Evolutionary conservation across 2,329 filamentous ascomycete genomes (phyloP).

Genomic region (Penicillium thymicola): DNA sequence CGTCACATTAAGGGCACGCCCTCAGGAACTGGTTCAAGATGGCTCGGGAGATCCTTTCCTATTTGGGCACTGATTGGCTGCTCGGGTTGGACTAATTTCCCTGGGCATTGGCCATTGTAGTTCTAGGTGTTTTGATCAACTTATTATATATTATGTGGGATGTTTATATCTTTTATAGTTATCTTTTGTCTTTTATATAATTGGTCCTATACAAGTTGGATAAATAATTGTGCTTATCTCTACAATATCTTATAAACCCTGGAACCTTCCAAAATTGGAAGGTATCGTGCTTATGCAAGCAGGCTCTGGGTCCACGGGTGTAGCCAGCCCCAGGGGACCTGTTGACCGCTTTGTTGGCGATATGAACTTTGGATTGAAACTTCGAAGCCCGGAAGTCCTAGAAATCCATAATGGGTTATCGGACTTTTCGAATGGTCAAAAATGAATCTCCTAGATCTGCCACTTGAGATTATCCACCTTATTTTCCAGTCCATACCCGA

Average conservation of each 20-base stretch:
- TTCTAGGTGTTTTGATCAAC: conserved; percentile 3
- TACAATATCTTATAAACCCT: no score
- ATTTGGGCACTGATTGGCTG: neutral
- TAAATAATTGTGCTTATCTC: no score
- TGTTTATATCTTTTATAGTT: no score
- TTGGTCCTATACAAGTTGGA: no score
- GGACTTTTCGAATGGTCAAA: neutral
- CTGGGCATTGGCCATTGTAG: conserved; percentile 2
- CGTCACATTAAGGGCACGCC: neutral
- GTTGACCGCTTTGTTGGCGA: neutral
- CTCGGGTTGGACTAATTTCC: conserved; percentile 1
- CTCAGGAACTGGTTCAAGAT: neutral
- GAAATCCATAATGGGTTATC: neutral
- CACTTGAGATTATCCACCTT: neutral
- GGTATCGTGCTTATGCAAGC: no score
- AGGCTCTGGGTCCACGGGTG: no score
- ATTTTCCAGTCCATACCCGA: neutral
- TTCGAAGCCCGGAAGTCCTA: no score
- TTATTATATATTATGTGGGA: neutral
- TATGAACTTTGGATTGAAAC: no score
- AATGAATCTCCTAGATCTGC: neutral
- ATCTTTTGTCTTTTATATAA: no score
- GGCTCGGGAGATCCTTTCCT: conserved; percentile 5
- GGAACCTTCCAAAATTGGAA: no score
- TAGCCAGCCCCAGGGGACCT: no score